phyloP scores from a whole-genome alignment of 140 eudicot species.

The Anethum foeniculum region DNA sequence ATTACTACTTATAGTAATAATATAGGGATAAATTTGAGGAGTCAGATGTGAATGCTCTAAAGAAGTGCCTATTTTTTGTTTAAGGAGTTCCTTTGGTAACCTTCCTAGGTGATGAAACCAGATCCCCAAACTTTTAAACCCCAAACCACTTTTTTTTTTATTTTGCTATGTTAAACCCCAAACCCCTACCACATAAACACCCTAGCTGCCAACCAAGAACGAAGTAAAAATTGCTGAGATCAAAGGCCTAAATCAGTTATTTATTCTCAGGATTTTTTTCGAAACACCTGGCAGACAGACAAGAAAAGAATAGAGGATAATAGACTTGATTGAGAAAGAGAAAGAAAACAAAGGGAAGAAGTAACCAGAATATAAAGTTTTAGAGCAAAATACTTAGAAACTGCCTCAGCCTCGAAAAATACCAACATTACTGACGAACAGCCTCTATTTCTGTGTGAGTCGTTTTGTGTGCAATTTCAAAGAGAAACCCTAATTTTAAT shows the following conservation, averaged over 20 bases:
- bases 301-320: neutral
- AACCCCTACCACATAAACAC: neutral
- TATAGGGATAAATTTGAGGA: too few species aligned
- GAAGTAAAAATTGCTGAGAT: neutral
- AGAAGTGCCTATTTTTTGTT: neutral
- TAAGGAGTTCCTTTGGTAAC: neutral
- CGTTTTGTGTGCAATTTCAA: neutral
- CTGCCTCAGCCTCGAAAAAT: neutral
- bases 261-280: neutral
- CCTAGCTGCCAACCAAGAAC: neutral
- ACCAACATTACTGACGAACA: neutral
- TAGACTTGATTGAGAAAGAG: neutral
- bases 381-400: neutral
- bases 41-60: too few species aligned
- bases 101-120: neutral
- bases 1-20: too few species aligned
- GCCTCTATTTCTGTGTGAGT: neutral
- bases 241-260: neutral
- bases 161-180: neutral
- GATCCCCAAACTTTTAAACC: neutral
- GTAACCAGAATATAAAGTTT: neutral
- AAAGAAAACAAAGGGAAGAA: neutral
- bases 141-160: neutral
- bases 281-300: neutral
- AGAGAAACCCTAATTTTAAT: neutral